Evolutionary conservation across 2,329 filamentous ascomycete genomes (phyloP), one percentile per base, ranked within the genome.

Genomic region (Diaporthe helianthi): DNA sequence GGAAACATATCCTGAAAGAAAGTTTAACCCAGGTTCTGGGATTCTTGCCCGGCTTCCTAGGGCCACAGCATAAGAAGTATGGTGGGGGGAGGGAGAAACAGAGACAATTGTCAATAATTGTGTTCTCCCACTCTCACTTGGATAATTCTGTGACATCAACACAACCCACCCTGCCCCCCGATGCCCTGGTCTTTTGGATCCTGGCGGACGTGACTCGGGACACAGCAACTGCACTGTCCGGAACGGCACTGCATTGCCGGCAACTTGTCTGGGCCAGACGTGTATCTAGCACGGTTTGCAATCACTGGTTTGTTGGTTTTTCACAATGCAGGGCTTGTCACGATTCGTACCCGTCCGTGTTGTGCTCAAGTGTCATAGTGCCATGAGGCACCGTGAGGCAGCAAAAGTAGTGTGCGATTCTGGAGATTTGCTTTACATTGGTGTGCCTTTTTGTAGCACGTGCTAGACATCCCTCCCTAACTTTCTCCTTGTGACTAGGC

Each of bases 101-200:
- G 12, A 61, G 19, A 61, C 26, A 15, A 13, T 29, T 12, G 38
- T 17, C 38, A 61, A n/a, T 8, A 24, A 61, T 31, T 17, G 55
- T 3, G 9, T 26, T 31, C 51, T 33, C 26, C 22, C 52, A 15
- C 38, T 46, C n/a, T 49, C 58, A 49, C 36, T 33, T 63, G 29
- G 58, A 47, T 10, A 44, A 36, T 44, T 60, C 54, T 49, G 44
- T 49, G 58, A 63, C 58, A 63, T 63, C 58, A 49, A 36, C 49
- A 49, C 44, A 17, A 63, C 29, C 44, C 58, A 49, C 29, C 29
- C 19, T 29, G 41, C 17, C 19, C 55, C 55, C 24, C 36, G 38
- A 3, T 58, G 54, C 26, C 31, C 13, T 60, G 22, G 9, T 29
- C 44, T 31, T 33, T 24, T 19, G 26, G 29, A 24, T 19, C 58